Percentiles rank a stretch among this genome's conserved stretches.
Evolutionary conservation across 495 filamentous ascomycete species (phyloP).

Genomic region (Xylaria palmicola): DNA sequence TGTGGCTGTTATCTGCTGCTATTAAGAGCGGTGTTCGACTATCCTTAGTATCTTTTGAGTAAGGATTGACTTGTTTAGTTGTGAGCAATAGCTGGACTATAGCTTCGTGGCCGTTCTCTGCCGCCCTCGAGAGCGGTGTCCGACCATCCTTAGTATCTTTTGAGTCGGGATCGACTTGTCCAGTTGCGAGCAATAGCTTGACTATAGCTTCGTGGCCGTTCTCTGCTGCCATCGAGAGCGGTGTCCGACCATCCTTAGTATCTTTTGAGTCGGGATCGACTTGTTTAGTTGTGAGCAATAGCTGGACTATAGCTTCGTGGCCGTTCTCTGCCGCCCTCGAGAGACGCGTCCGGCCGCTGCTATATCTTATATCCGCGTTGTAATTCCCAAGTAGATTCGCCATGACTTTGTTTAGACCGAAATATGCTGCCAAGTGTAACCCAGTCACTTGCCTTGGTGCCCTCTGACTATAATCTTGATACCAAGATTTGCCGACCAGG

Average conservation of each 20-base stretch:
- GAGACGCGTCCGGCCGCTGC: neutral
- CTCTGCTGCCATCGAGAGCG: neutral
- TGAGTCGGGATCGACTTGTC: neutral
- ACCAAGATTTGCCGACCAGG: neutral
- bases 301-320: neutral
- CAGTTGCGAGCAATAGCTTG: neutral
- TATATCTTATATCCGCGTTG: neutral
- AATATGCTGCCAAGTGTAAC: neutral
- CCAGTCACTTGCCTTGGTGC: neutral
- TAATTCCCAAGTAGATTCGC: neutral
- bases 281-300: neutral
- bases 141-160: neutral
- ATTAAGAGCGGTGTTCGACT: neutral
- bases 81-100: neutral
- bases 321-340: neutral
- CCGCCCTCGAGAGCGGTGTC: neutral
- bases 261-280: neutral
- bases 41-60: neutral
- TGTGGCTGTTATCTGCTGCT: neutral
- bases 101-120: neutral
- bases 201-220: neutral
- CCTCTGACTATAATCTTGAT: neutral
- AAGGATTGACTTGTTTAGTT: neutral
- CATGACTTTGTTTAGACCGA: neutral
- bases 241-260: neutral